Conservation (phyloP, 306 rosid genomes). For the Vicia sativa region DNA sequence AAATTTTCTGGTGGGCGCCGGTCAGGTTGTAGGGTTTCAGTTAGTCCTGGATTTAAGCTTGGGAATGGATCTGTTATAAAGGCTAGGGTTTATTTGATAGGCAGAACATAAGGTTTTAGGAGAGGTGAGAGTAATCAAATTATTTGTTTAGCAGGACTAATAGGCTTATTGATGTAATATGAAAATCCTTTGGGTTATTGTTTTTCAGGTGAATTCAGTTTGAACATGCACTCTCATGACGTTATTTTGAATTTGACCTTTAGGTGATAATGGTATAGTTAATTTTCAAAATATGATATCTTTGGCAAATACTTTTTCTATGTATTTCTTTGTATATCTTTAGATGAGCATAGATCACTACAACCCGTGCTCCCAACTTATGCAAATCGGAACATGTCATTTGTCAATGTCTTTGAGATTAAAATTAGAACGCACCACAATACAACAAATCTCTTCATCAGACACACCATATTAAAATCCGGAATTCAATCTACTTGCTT, state of each 20-base stretch:
- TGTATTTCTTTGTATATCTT: too few relatives aligned
- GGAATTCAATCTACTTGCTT: too few relatives aligned
- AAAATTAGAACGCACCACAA: too few relatives aligned
- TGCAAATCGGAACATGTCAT: too few relatives aligned
- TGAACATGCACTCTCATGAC: slow-evolving; percentile 12
- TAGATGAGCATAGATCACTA: too few relatives aligned
- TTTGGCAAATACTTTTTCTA: too few relatives aligned
- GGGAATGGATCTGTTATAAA: slow-evolving; percentile 78
- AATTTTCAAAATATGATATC: not conserved
- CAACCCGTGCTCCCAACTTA: too few relatives aligned
- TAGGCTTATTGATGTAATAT: slow-evolving; percentile 33
- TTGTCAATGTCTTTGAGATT: too few relatives aligned
- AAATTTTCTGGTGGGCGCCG: slow-evolving; percentile 66
- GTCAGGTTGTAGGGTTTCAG: slow-evolving; percentile 77
- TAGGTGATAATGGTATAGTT: slow-evolving; percentile 21
- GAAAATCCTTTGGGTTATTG: slow-evolving; percentile 33
- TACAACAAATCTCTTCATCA: too few relatives aligned
- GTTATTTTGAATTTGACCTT: slow-evolving; percentile 29
- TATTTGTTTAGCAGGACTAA: slow-evolving; percentile 20
- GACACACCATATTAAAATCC: too few relatives aligned
- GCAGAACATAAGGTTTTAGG: slow-evolving; percentile 45
- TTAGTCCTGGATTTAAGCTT: slow-evolving; percentile 91
- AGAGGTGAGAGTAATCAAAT: slow-evolving; percentile 7
- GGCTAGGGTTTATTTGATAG: slow-evolving; percentile 77
- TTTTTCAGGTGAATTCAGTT: slow-evolving; percentile 31